These are phyloP conservation scores for Russula olivacea DNA, from an alignment of 768 basidiomycete genomes.

Conservation along the genomic window DNA sequence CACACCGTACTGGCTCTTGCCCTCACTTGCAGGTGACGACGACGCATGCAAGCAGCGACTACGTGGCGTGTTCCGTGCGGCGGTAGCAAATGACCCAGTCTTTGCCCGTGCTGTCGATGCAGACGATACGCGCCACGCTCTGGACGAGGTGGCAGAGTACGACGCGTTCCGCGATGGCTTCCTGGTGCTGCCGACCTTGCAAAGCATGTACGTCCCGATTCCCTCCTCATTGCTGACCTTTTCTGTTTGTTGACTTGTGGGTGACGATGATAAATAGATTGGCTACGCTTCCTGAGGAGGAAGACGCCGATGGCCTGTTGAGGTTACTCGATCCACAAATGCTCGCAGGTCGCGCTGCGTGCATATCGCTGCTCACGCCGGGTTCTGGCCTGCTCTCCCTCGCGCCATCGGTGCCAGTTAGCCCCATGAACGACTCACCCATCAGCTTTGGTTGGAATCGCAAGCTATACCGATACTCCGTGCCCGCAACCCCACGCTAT, in stretches of 20 bases:
- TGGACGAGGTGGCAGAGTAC: conserved; percentile 33
- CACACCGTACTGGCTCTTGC: conserved; percentile 32
- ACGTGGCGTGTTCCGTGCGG: conserved; percentile 27
- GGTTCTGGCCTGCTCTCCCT: conserved; percentile 30
- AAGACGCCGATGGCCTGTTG: conserved; percentile 31
- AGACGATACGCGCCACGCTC: conserved; percentile 31
- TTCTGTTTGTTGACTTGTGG: neutral
- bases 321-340: conserved; percentile 32
- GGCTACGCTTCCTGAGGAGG: conserved; percentile 34
- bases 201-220: conserved; percentile 32
- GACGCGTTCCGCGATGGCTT: conserved; percentile 35
- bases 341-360: conserved; percentile 28
- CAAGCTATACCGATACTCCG: conserved; percentile 19
- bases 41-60: conserved; percentile 24
- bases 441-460: conserved; percentile 20
- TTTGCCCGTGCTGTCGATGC: conserved; percentile 30
- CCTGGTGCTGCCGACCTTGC: conserved; percentile 33
- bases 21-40: conserved; percentile 26
- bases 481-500: conserved; percentile 19
- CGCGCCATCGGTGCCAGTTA: conserved; percentile 27
- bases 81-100: conserved; percentile 26
- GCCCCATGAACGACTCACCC: conserved; percentile 22
- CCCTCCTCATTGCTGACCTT: no score
- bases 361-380: conserved; percentile 29
- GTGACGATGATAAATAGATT: conserved; percentile 27